Base-by-base conservation (phyloP, 805 yeast genomes). In the Sungouiozyma ichnusensis region DNA sequence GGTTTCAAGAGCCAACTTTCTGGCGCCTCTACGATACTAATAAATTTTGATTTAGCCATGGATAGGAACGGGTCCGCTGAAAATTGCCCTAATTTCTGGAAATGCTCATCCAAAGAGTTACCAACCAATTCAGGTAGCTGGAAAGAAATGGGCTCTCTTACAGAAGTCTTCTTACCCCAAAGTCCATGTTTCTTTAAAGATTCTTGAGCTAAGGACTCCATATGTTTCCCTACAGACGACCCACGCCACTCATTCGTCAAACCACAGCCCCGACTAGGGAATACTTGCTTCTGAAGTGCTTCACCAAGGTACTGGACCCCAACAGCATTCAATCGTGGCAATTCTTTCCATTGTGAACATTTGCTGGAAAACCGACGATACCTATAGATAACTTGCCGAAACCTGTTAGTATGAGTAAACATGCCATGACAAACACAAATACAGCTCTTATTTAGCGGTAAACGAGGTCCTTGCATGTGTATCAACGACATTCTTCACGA, bases 241-340 rank as follows among this genome's bases (percentile, higher is more conserved):
- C 51, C 56, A 63, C 38, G 47, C 61, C 20, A 46, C 56, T 32
- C 54, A 57, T 44, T 56, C 46, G 9, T 48, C 51, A 35, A 41
- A 4, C 35, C 19, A n/a, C 20, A 7, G 27, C 20, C 13, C 13
- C 42, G 19, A 29, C 52, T 48, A 55, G 29, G 29, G 29, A 85
- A 86, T 1, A 85, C 55, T 50, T 79, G 85, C 14, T 52, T 46
- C 43, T 79, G 87, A 11, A 85, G 57, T 0, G 66, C 64, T 3
- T 64, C 60, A 0, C 92, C 76, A 16, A 85, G 64, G 49, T 84
- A 81, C 55, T 86, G 95, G 20, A 85, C 82, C 0, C 94, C 94
- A 6, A 83, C 81, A 16, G 81, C 81, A 56, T 84, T 85, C 24
- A 81, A 63, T 31, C 86, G 59, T 6, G 81, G 84, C 38, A 53